phyloP scores from a whole-genome alignment of 2,329 filamentous ascomycete genomes.

The Colletotrichum orchidophilum region DNA sequence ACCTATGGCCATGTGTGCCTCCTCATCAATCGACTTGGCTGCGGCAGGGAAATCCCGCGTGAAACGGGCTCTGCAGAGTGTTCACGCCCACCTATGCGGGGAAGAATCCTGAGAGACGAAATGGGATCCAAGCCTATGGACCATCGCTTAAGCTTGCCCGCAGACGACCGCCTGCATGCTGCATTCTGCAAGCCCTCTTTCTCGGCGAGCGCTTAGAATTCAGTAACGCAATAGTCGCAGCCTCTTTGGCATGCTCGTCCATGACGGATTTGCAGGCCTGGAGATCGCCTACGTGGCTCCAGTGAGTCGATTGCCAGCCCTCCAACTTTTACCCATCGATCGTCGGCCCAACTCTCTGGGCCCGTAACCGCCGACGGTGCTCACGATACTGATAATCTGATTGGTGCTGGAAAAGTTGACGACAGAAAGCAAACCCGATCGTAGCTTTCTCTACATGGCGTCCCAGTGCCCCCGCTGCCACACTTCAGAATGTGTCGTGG shows the following conservation, averaged over 20 bases:
- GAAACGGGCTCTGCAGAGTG: slow-evolving; percentile 22
- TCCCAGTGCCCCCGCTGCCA: neutral
- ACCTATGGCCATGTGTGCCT: neutral
- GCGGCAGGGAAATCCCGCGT: slow-evolving; percentile 10
- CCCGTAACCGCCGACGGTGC: slow-evolving; percentile 15
- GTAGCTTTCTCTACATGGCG: neutral
- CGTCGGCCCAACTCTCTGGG: neutral
- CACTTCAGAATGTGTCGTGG: neutral
- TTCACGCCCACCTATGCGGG: slow-evolving; percentile 8
- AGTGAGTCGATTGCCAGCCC: slow-evolving; percentile 8
- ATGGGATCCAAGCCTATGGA: slow-evolving; percentile 1
- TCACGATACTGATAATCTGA: slow-evolving; percentile 1
- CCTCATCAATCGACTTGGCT: slow-evolving; percentile 11
- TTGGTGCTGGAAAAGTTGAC: slow-evolving; percentile 1
- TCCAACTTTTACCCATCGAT: slow-evolving; percentile 19
- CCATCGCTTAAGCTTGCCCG: neutral
- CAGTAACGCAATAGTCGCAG: slow-evolving; percentile 9
- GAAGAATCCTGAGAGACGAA: slow-evolving; percentile 1
- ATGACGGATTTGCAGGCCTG: neutral
- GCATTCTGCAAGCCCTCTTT: slow-evolving; percentile 11
- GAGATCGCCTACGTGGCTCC: slow-evolving; percentile 32
- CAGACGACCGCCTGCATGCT: neutral
- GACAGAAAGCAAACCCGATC: neutral
- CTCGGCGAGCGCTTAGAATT: slow-evolving; percentile 21
- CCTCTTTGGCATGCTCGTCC: neutral